Evolutionary conservation across 306 rosid species (phyloP).

Genomic region (Leucaena leucocephala): DNA sequence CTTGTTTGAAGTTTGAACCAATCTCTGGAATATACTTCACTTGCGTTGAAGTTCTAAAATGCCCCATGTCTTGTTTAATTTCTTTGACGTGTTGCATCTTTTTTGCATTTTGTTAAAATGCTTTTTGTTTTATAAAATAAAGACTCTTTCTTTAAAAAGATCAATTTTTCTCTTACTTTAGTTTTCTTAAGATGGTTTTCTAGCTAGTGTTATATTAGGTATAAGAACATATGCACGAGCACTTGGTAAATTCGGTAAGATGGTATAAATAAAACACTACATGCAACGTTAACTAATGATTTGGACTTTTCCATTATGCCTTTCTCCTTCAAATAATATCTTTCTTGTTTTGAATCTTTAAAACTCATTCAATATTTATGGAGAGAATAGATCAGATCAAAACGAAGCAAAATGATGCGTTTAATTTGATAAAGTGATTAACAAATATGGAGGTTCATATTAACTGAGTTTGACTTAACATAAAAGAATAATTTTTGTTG

Average conservation of each 20-base stretch:
- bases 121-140: not conserved
- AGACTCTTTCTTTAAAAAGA: not conserved
- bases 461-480: too few species aligned
- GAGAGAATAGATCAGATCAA: too few species aligned
- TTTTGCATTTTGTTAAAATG: not conserved
- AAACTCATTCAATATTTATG: too few species aligned
- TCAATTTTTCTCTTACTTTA: not conserved
- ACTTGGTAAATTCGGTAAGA: not conserved
- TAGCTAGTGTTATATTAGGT: not conserved
- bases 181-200: not conserved
- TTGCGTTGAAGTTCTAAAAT: conserved; percentile 35
- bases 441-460: too few species aligned
- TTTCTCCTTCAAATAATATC: not conserved
- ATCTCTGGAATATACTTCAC: conserved; percentile 39
- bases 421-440: too few species aligned
- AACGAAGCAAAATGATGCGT: too few species aligned
- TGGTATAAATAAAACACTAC: not conserved
- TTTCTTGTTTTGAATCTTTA: too few species aligned
- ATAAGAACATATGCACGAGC: not conserved
- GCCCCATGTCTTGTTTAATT: not conserved
- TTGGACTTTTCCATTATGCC: not conserved
- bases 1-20: conserved; percentile 22
- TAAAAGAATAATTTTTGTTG: not conserved
- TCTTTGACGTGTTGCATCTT: conserved; percentile 24
- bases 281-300: not conserved